phyloP scores from a whole-genome alignment of 140 eudicot genomes.

The Erigeron philadelphicus region DNA sequence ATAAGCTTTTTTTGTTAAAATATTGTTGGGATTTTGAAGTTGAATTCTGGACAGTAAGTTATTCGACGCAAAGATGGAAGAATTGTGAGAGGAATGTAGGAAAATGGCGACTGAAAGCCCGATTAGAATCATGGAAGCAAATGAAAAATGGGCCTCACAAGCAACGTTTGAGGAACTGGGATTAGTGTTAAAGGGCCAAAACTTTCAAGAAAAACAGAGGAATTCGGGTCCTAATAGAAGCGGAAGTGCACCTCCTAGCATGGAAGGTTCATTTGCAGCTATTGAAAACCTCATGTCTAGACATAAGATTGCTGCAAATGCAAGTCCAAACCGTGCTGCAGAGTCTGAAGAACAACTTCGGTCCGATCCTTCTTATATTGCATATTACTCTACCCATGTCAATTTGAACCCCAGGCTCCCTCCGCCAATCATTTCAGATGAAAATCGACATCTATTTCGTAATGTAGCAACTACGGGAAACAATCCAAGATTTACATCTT shows the following conservation, averaged over 20 bases:
- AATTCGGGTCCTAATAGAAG: slow-evolving; percentile 53
- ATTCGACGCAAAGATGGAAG: slow-evolving; percentile 11
- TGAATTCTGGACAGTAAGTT: slow-evolving; percentile 9
- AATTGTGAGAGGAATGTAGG: slow-evolving; percentile 9
- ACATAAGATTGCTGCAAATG: slow-evolving; percentile 32
- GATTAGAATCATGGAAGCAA: slow-evolving; percentile 47
- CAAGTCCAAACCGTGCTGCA: neutral
- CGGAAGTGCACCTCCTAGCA: slow-evolving; percentile 83
- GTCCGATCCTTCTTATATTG: slow-evolving; percentile 52
- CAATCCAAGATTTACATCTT: slow-evolving; percentile 40
- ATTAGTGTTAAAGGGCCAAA: slow-evolving; percentile 44
- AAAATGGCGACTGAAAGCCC: slow-evolving; percentile 85
- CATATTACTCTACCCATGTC: slow-evolving; percentile 42
- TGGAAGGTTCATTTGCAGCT: slow-evolving; percentile 81
- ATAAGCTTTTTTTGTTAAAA: slow-evolving; percentile 18
- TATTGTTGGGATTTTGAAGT: slow-evolving; percentile 12
- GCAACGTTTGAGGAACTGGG: slow-evolving; percentile 54
- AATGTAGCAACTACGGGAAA: slow-evolving; percentile 29
- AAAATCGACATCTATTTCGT: slow-evolving; percentile 40
- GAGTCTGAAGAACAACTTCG: slow-evolving; percentile 51
- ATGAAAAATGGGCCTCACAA: slow-evolving; percentile 53
- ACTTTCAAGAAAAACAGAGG: slow-evolving; percentile 44
- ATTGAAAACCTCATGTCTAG: slow-evolving; percentile 49
- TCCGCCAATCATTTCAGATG: slow-evolving; percentile 50
- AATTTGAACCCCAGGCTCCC: slow-evolving; percentile 64